These are phyloP conservation scores for Hymenoscyphus scutula DNA, from an alignment of 2,329 filamentous ascomycete genomes.

Conservation along the genomic window DNA sequence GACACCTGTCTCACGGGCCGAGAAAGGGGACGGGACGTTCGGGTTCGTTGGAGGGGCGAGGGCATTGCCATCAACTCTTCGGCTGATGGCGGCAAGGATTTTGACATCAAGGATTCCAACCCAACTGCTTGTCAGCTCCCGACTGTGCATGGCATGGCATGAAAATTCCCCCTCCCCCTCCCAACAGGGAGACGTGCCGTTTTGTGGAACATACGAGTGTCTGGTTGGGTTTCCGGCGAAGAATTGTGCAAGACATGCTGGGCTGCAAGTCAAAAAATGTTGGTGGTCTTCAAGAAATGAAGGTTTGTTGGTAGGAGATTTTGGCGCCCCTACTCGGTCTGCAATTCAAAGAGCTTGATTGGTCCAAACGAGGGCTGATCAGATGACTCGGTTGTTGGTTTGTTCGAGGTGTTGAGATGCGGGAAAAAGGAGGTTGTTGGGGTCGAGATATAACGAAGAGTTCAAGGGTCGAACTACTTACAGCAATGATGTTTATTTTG, in stretches of 20 bases:
- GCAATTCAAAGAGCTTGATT: neutral
- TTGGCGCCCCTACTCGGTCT: neutral
- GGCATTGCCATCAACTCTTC: neutral
- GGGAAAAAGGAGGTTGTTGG: neutral
- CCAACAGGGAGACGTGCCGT: no score
- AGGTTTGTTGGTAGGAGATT: neutral
- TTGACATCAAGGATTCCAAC: neutral
- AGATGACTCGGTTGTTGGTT: neutral
- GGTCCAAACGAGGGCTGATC: neutral
- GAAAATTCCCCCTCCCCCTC: no score
- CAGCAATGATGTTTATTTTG: conserved; percentile 2
- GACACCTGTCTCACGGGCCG: neutral
- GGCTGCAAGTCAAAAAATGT: neutral
- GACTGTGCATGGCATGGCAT: neutral
- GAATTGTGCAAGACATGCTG: neutral
- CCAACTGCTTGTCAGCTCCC: neutral
- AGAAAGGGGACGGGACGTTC: neutral
- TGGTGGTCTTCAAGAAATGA: neutral
- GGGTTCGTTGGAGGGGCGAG: neutral
- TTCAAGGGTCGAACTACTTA: conserved; percentile 2
- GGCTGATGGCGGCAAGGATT: neutral
- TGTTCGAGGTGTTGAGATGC: neutral
- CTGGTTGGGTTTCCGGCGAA: neutral
- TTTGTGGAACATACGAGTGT: neutral
- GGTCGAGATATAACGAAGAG: neutral